Evolutionary conservation across 306 rosid species (phyloP).

Genomic region (Leucaena leucocephala): DNA sequence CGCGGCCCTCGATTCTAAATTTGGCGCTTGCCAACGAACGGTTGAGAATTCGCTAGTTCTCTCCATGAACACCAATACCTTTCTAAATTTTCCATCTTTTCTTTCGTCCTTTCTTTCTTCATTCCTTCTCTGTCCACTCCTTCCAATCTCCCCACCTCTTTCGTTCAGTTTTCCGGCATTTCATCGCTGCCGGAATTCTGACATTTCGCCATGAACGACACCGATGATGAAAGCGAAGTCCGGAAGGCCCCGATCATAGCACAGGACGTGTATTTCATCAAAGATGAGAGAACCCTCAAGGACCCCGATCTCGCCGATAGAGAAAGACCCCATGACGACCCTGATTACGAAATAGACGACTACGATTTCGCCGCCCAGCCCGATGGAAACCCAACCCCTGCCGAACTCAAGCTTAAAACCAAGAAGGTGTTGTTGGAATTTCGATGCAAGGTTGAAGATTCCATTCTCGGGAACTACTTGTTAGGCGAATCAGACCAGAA

Average conservation of each 20-base stretch:
- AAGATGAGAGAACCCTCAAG: background rate
- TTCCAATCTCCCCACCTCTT: conserved; percentile 6
- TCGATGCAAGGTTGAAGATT: conserved; percentile 69
- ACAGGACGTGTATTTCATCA: conserved; percentile 11
- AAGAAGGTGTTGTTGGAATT: conserved; percentile 62
- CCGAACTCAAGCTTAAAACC: conserved; percentile 48
- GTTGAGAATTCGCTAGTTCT: conserved; percentile 33
- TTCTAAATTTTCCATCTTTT: conserved; percentile 1
- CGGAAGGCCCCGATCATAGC: conserved; percentile 22
- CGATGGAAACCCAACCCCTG: conserved; percentile 19
- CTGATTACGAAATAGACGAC: conserved; percentile 38
- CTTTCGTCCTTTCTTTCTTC: background rate
- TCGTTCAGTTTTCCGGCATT: conserved; percentile 33
- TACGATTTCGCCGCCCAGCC: background rate
- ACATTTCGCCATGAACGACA: conserved; percentile 23
- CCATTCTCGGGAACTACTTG: conserved; percentile 65
- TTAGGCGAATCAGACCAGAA: conserved; percentile 42
- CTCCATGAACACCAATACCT: conserved; percentile 5
- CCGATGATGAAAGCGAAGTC: conserved; percentile 30
- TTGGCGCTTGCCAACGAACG: conserved; percentile 44
- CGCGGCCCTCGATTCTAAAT: conserved; percentile 36
- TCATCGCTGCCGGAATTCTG: conserved; percentile 34
- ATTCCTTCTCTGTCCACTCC: background rate
- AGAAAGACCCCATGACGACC: conserved; percentile 12
- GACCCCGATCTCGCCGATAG: background rate